Base-by-base conservation (phyloP, 225 moss, liverwort and hornwort genomes). In the Antitrichia curtipendula region DNA sequence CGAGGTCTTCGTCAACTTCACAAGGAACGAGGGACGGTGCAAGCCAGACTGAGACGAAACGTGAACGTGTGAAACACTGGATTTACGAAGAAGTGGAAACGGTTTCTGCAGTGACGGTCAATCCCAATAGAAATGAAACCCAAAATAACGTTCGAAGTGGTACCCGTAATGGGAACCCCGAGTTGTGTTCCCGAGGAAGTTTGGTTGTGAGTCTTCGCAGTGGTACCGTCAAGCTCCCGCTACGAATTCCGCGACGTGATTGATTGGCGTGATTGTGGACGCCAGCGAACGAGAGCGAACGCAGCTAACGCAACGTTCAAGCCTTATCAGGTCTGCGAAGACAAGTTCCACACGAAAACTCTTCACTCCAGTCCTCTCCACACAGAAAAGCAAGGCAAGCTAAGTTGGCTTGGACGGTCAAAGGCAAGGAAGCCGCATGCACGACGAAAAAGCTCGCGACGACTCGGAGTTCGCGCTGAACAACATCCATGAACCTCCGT, bases 331-430 rank as follows among this genome's bases (percentile, higher is more conserved):
- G 65, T 78, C 82, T 66, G 73, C 50, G 63, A 89, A 86, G 86
- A 86, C 91, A 72, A 89, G 88, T 91, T 82, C 88, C 88, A 86
- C 89, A 91, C 86, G 91, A 91, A 80, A 85, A 85, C 85, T 63
- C 85, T 64, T 65, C 29, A 53, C 82, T 82, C 66, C 63, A 81
- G 62, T 64, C 63, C 82, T 56, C 84, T 85, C 84, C 88, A 57
- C 88, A 63, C 80, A 84, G 61, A 80, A 85, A 77, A 53, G 64
- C 40, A 76, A 75, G 64, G 24, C 36, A 63, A 77, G 78, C 38
- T 27, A 10, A 56, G 56, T 38, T 56, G 80, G 68, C 90, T 80
- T 76, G 85, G 81, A 68, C 75, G 89, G 92, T 92, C 90, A 93
- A 93, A 86, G 82, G 29, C 82, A n/a, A 86, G 65, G 78, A 58